Percentiles rank a stretch among this genome's conserved stretches.
phyloP scores from a whole-genome alignment of 306 rosid genomes.

The Prunus salicina region DNA sequence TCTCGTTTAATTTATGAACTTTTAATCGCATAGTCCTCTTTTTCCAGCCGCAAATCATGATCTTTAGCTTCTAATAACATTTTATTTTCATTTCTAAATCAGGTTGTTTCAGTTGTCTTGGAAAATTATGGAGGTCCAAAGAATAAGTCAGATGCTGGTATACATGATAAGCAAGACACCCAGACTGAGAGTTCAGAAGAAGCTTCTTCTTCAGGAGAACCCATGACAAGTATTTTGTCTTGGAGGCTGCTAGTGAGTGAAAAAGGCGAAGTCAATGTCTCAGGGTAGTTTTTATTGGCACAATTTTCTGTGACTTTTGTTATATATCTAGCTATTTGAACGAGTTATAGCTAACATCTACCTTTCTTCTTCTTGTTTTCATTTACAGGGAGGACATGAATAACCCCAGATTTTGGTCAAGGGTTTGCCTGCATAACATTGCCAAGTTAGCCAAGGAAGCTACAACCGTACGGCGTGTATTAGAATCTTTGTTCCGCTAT shows the following conservation, averaged over 20 bases:
- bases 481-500: conserved; percentile 64
- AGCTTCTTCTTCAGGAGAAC: background rate
- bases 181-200: background rate
- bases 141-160: conserved; percentile 22
- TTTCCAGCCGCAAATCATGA: background rate
- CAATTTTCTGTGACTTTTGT: conserved; percentile 1
- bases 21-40: conserved; percentile 5
- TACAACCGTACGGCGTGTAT: conserved; percentile 61
- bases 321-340: conserved; percentile 8
- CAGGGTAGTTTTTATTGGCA: conserved; percentile 40
- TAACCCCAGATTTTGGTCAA: conserved; percentile 62
- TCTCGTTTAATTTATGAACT: conserved; percentile 7
- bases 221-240: conserved; percentile 40
- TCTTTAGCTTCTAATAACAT: conserved; percentile 24
- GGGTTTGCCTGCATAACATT: conserved; percentile 62
- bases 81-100: conserved; percentile 25
- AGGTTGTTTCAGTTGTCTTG: conserved; percentile 68
- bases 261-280: conserved; percentile 50
- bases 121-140: conserved; percentile 48
- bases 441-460: conserved; percentile 78
- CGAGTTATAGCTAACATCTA: conserved; percentile 8
- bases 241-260: conserved; percentile 54
- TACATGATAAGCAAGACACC: conserved; percentile 1
- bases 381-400: conserved; percentile 40
- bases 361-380: conserved; percentile 9